Base-by-base conservation (phyloP, 2,329 filamentous ascomycete species). In the Chaetothyriales sp. region DNA sequence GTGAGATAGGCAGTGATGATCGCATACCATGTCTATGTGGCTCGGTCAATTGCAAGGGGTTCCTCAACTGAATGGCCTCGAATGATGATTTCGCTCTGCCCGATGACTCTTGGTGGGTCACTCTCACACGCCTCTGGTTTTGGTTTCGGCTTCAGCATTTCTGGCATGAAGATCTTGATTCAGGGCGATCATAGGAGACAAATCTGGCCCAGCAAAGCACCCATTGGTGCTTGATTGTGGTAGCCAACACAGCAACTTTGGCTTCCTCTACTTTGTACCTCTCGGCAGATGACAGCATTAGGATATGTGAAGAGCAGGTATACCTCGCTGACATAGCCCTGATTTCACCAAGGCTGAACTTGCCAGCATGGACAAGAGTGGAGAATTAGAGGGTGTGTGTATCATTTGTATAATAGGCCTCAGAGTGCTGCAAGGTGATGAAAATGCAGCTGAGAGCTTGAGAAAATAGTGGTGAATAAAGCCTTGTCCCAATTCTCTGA, bases 1-100 rank as follows among this genome's bases (percentile, higher is more conserved):
- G 92, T 61, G 92, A 98, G 70, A 86, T 93, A 63, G 88, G 88
- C 63, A 93, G 87, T 60, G 79, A 88, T 56, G 92, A 98, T 68
- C 86, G 92, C 57, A 95, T 98, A 61, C 92, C 92, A 48, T 98
- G 92, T 73, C 81, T 98, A 48, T 98, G 92, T 68, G 92, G 92
- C 53, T 95, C 90, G 44, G 81, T 89, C 26, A 88, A 87, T 46
- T 98, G 92, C 74, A 98, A 98, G 75, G 92, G 92, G 57, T 98
- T 96, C 74, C 86, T 98, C 70, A 98, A 98, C 71, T 98, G 76
- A 52, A 47, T 39, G 9, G 32, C 2, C 32, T 39, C 32, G 15
- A 12, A 39, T 39, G 32, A 39, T 15, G 32, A 39, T 15, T 39
- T 39, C 10, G 32, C 32, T 39, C 15, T 39, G 5, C 32, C 2